A percentile compares a stretch with the other conserved stretches of the same genome.
phyloP scores from a whole-genome alignment of 306 rosid genomes.

The Mimosa bimucronata region DNA sequence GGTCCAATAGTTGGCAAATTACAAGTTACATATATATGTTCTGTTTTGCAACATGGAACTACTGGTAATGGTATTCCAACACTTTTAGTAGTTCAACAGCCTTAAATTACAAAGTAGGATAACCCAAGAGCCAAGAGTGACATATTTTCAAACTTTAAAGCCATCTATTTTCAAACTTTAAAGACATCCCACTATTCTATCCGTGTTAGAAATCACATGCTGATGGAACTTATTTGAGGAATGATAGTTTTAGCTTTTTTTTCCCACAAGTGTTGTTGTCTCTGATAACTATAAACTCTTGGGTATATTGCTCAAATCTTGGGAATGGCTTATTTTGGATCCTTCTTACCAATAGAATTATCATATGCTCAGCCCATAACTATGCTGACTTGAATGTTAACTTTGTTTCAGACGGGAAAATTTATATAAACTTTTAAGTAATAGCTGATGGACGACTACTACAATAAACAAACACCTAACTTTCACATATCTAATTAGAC shows the following conservation, averaged over 20 bases:
- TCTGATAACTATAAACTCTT: background rate
- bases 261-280: background rate
- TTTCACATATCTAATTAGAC: background rate
- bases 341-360: background rate
- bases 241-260: background rate
- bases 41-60: background rate
- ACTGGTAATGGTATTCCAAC: background rate
- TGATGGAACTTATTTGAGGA: background rate
- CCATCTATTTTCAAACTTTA: background rate
- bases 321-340: background rate
- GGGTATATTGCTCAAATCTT: background rate
- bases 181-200: background rate
- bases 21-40: background rate
- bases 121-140: background rate
- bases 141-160: background rate
- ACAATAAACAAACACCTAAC: background rate
- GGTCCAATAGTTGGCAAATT: background rate
- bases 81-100: too few relatives aligned
- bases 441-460: background rate
- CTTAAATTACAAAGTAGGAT: background rate
- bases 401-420: background rate
- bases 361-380: background rate
- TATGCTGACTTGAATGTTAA: background rate
- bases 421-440: background rate
- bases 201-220: background rate